Evolutionary conservation across 192 early-diverging fungal species (phyloP).

Genomic region (Coemansia pectinata): DNA sequence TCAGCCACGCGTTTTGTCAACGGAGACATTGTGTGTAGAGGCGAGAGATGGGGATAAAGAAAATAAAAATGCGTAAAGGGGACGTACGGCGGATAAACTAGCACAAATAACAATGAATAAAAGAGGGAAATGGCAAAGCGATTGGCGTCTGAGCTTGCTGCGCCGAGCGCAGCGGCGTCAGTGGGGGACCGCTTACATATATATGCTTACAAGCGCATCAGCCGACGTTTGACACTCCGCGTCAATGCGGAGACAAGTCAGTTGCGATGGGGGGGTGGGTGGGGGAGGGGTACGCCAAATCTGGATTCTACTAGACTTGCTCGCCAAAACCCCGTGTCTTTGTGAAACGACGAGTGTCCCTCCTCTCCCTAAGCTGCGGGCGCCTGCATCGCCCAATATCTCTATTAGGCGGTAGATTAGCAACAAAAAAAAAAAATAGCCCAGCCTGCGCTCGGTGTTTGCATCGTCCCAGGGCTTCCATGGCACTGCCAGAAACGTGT

Average conservation of each 20-base stretch:
- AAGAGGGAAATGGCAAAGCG: neutral
- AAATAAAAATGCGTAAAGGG: slow-evolving; percentile 1
- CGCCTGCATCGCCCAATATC: neutral
- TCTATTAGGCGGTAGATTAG: neutral
- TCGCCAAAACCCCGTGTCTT: neutral
- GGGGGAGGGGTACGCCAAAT: neutral
- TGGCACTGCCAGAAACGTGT: neutral
- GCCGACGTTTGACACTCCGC: neutral
- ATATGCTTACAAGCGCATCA: neutral
- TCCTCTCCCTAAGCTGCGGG: neutral
- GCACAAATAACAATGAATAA: neutral
- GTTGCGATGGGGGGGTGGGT: neutral
- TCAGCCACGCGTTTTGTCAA: neutral
- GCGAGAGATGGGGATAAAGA: neutral
- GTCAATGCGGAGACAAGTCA: neutral
- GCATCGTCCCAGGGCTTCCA: neutral
- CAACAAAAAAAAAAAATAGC: neutral
- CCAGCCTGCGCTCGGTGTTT: neutral
- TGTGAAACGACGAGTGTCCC: neutral
- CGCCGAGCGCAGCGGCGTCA: neutral
- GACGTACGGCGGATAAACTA: neutral
- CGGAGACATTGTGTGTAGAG: neutral
- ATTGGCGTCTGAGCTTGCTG: neutral
- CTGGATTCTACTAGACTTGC: neutral
- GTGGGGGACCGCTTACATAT: neutral